Evolutionary conservation across 1,284 basidiomycete species (phyloP), one percentile per base, ranked within the genome.

Genomic region (Ganoderma meredithae): DNA sequence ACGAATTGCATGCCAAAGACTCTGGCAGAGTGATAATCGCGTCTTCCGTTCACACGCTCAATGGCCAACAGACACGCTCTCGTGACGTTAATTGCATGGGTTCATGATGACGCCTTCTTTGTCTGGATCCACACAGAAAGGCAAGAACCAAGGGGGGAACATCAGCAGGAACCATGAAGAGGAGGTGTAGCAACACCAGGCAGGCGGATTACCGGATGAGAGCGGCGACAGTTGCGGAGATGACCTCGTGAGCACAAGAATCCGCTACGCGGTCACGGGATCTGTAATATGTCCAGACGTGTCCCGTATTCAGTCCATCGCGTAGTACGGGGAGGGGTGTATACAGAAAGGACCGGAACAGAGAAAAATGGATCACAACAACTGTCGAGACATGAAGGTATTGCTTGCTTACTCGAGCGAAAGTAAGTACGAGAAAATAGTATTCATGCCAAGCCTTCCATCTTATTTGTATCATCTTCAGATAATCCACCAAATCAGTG

Each of bases 41-140:
- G 84, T 71, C 82, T 84, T 85, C 72, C 31, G 63, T 85, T 84
- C 84, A 76, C 84, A 86, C 84, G 81, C 71, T 36, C 41, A 22
- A 63, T 58, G 33, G 63, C 60, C 64, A 36, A 55, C 60, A 19
- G 47, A 66, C 15, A 43, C 9, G 59, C 59, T 59, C 55, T 56
- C 17, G 55, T 56, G 55, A 56, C 55, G 19, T 36, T n/a, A 36
- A n/a, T 36, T 33, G 33, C 55, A n/a, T 56, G 55, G 19, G 17
- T 56, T 36, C 27, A 36, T 9, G n/a, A 56, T 56, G 55, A 56
- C 33, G 33, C 19, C 27, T 56, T 36, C 9, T 33, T 27, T 15
- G 47, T 64, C 40, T 43, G 33, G 61, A 63, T 41, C 27, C 53
- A 55, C 2, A 44, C 17, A 2, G 9, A 22, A 9, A n/a, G 44